Percentiles rank a stretch among this genome's conserved stretches.
phyloP scores from a whole-genome alignment of 768 basidiomycete species.

The Naganishia onofrii region DNA sequence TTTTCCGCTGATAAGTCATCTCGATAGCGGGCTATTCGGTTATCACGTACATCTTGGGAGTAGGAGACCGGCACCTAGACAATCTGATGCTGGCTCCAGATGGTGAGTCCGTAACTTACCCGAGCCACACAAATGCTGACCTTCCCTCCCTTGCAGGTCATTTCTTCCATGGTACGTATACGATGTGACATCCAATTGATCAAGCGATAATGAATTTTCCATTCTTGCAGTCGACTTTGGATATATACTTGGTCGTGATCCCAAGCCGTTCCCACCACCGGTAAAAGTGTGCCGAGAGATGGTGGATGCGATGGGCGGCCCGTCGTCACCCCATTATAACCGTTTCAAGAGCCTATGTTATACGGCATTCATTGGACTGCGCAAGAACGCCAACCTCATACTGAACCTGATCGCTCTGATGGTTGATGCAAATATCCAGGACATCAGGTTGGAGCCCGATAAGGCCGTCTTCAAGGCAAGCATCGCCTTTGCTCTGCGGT shows the following conservation, averaged over 20 bases:
- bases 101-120: slow-evolving; percentile 63
- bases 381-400: slow-evolving; percentile 95
- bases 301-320: slow-evolving; percentile 99
- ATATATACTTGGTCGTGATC: slow-evolving; percentile 94
- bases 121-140: slow-evolving; percentile 5
- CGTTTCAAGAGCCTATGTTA: slow-evolving; percentile 96
- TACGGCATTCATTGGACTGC: slow-evolving; percentile 93
- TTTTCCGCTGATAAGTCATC: slow-evolving; percentile 18
- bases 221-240: slow-evolving; percentile 81
- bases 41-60: slow-evolving; percentile 90
- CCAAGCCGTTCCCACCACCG: slow-evolving; percentile 94
- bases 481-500: not conserved
- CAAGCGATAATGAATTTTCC: too few relatives aligned
- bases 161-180: slow-evolving; percentile 84
- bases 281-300: slow-evolving; percentile 99
- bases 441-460: slow-evolving; percentile 72
- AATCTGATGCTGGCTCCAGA: slow-evolving; percentile 90
- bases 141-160: slow-evolving; percentile 59
- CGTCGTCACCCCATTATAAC: slow-evolving; percentile 87
- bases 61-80: slow-evolving; percentile 94
- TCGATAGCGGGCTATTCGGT: slow-evolving; percentile 92
- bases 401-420: slow-evolving; percentile 93
- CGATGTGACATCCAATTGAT: too few relatives aligned
- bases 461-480: slow-evolving; percentile 57
- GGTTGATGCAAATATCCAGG: slow-evolving; percentile 96